These are phyloP conservation scores for Nothophaeocryptopus gaeumannii DNA, from an alignment of 2,329 filamentous ascomycete genomes.

Conservation along the genomic window DNA sequence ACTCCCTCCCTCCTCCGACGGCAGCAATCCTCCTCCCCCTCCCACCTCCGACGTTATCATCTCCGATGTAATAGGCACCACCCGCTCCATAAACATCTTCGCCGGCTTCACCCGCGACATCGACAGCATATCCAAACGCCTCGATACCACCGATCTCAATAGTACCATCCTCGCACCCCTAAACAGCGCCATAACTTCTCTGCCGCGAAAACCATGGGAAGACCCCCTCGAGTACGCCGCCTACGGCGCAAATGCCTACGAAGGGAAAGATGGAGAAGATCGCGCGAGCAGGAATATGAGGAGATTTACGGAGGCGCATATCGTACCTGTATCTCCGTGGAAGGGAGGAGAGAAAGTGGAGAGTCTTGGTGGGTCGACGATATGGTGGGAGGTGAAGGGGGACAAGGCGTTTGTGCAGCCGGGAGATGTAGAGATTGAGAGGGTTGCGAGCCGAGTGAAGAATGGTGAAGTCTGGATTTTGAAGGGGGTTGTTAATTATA, in stretches of 20 bases:
- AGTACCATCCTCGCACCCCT: conserved; percentile 84
- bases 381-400: conserved; percentile 79
- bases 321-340: conserved; percentile 76
- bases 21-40: conserved; percentile 8
- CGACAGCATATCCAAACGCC: conserved; percentile 62
- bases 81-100: conserved; percentile 79
- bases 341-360: conserved; percentile 61
- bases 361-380: conserved; percentile 64
- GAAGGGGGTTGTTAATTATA: conserved; percentile 58
- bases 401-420: conserved; percentile 73
- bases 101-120: conserved; percentile 76
- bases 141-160: conserved; percentile 65
- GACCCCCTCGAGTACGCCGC: conserved; percentile 68
- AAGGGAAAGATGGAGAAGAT: conserved; percentile 70
- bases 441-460: conserved; percentile 68
- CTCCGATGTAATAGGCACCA: conserved; percentile 78
- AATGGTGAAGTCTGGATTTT: conserved; percentile 90
- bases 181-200: conserved; percentile 72
- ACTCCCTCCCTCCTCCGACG: conserved; percentile 21
- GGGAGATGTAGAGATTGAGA: conserved; percentile 72
- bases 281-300: conserved; percentile 73
- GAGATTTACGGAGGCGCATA: conserved; percentile 81
- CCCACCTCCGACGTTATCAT: conserved; percentile 58
- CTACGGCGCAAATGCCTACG: conserved; percentile 69
- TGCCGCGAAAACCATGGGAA: conserved; percentile 86